phyloP scores from a whole-genome alignment of 1,284 basidiomycete genomes.

The Binderoboletus segoi region DNA sequence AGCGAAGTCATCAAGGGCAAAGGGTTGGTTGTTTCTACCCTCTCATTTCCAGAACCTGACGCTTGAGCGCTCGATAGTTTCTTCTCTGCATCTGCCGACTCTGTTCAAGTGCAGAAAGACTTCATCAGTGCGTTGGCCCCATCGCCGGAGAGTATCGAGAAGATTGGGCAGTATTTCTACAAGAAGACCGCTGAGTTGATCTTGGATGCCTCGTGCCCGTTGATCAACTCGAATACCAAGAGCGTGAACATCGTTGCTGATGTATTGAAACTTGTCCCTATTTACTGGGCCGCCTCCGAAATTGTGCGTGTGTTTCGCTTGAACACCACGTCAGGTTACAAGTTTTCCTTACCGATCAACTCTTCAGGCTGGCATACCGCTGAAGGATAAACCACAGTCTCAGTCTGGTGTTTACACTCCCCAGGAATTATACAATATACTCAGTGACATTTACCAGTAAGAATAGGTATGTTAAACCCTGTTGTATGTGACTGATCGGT shows the following conservation, averaged over 20 bases:
- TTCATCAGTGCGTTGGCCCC: slow-evolving; percentile 51
- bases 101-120: slow-evolving; percentile 49
- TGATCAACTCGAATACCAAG: slow-evolving; percentile 51
- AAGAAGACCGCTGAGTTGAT: slow-evolving; percentile 62
- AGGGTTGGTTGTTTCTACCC: slow-evolving; percentile 47
- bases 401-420: slow-evolving; percentile 62
- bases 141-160: slow-evolving; percentile 47
- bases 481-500: slow-evolving; percentile 1
- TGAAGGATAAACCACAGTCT: slow-evolving; percentile 57
- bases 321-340: neutral
- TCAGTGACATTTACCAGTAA: slow-evolving; percentile 71
- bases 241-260: slow-evolving; percentile 72
- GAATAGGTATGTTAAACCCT: slow-evolving; percentile 19
- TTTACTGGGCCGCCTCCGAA: slow-evolving; percentile 69
- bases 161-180: slow-evolving; percentile 62
- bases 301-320: slow-evolving; percentile 49
- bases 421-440: slow-evolving; percentile 59
- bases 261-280: slow-evolving; percentile 65
- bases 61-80: slow-evolving; percentile 33
- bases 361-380: slow-evolving; percentile 66
- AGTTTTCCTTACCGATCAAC: slow-evolving; percentile 4
- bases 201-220: slow-evolving; percentile 49
- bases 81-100: slow-evolving; percentile 58
- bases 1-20: slow-evolving; percentile 54
- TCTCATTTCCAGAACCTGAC: neutral